Percentiles rank a stretch among this genome's conserved stretches.
phyloP scores from a whole-genome alignment of 2,329 filamentous ascomycete genomes.

The Talaromyces atroroseus region DNA sequence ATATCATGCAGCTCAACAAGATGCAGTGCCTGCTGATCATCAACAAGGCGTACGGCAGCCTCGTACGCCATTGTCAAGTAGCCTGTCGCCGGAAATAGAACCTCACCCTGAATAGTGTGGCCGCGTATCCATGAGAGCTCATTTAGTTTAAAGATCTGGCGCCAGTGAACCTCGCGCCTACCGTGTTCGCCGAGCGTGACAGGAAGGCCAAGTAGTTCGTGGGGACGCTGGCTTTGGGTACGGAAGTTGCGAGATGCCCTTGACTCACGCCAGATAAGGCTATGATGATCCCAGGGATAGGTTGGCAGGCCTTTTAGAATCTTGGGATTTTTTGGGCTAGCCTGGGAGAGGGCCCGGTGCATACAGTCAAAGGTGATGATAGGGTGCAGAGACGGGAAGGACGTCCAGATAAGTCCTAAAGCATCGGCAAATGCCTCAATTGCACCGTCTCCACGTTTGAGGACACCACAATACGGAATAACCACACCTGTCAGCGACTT shows the following conservation, averaged over 20 bases:
- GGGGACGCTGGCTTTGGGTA: neutral
- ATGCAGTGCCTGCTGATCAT: neutral
- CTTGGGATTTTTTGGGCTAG: too few species aligned
- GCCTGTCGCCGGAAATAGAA: slow-evolving; percentile 27
- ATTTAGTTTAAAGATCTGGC: slow-evolving; percentile 13
- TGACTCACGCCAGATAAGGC: neutral
- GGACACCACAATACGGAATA: slow-evolving; percentile 14
- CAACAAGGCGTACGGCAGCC: slow-evolving; percentile 7
- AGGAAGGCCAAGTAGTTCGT: neutral
- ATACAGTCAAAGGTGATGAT: too few species aligned
- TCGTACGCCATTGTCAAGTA: slow-evolving; percentile 27
- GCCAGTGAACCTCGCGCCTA: neutral
- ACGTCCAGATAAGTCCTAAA: slow-evolving; percentile 17
- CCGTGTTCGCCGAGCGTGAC: neutral
- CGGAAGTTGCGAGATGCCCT: neutral
- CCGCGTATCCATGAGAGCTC: slow-evolving; percentile 29
- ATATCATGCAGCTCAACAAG: neutral
- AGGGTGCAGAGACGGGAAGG: too few species aligned
- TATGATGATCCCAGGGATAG: slow-evolving; percentile 2
- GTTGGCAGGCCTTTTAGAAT: slow-evolving; percentile 1
- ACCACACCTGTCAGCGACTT: neutral
- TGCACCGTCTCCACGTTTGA: slow-evolving; percentile 13
- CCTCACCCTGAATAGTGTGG: slow-evolving; percentile 29
- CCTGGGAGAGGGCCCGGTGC: too few species aligned
- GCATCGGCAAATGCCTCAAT: neutral